These are phyloP conservation scores for Lagenidium giganteum DNA, from an alignment of 352 stramenopile species.

Conservation along the genomic window DNA sequence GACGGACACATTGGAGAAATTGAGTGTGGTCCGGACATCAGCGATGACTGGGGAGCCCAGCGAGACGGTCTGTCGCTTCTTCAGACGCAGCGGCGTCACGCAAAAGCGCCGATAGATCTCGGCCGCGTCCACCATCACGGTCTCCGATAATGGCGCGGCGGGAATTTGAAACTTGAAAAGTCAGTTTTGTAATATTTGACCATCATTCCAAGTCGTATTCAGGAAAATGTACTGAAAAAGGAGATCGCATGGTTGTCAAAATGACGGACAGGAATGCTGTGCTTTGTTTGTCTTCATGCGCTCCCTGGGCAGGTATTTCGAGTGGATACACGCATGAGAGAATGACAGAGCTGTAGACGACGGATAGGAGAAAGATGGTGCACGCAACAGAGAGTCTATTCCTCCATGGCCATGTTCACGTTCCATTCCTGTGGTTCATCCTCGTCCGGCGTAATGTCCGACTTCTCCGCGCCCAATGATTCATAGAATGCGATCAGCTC, in stretches of 20 bases:
- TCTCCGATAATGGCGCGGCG: too few species aligned
- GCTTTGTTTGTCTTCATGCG: too few species aligned
- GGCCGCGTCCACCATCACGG: constrained; percentile 14
- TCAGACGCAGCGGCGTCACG: constrained; percentile 14
- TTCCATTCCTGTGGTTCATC: constrained; percentile 16
- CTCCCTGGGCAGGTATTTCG: too few species aligned
- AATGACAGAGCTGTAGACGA: background rate
- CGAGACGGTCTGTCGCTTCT: background rate
- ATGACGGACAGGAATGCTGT: too few species aligned
- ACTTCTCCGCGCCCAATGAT: constrained; percentile 23
- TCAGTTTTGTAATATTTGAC: constrained; percentile 3
- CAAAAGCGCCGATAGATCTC: constrained; percentile 19
- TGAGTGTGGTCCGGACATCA: background rate
- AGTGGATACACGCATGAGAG: background rate
- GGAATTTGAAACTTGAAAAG: constrained; percentile 13
- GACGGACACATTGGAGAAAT: background rate
- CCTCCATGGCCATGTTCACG: constrained; percentile 13
- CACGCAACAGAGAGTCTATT: constrained; percentile 7
- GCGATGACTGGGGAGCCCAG: too few species aligned
- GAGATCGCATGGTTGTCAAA: background rate
- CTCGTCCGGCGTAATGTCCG: constrained; percentile 14
- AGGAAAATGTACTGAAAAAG: constrained; percentile 7
- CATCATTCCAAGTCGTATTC: constrained; percentile 6
- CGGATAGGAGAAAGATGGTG: background rate
- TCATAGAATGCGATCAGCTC: constrained; percentile 26